A percentile compares a stretch with the other conserved stretches of the same genome.
Conservation (phyloP, 805 yeast genomes). For the Suhomyces faveliae region DNA sequence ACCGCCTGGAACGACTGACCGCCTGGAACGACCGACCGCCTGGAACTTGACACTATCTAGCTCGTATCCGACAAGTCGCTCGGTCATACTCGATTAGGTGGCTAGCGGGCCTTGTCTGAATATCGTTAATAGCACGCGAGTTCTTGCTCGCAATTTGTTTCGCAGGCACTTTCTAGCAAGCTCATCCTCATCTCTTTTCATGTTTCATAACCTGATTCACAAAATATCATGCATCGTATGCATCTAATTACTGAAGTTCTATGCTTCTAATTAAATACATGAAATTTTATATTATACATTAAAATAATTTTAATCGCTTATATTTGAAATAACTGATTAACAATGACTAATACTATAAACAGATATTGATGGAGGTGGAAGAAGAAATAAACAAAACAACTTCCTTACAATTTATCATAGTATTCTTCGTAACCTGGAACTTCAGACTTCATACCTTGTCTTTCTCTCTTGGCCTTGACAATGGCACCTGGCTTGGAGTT, state of each 20-base stretch:
- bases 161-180: too few species aligned
- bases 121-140: too few species aligned
- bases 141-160: too few species aligned
- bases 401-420: constrained; percentile 80
- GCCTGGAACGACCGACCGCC: background rate
- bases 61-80: too few species aligned
- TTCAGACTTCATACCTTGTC: constrained; percentile 94
- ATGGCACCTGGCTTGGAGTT: constrained; percentile 62
- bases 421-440: constrained; percentile 99
- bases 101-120: too few species aligned
- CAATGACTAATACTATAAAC: constrained; percentile 14
- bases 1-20: background rate
- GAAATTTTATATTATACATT: background rate
- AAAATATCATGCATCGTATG: background rate
- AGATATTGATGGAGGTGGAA: constrained; percentile 2
- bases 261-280: background rate
- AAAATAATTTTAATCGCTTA: background rate
- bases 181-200: too few species aligned
- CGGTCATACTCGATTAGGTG: too few species aligned
- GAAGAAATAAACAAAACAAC: background rate
- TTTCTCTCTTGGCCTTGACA: constrained; percentile 71
- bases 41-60: too few species aligned
- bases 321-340: constrained; percentile 3
- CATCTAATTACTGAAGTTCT: too few species aligned
- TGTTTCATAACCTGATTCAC: too few species aligned